These are phyloP conservation scores for Somion occarium DNA, from an alignment of 1,284 basidiomycete species.

Conservation along the genomic window DNA sequence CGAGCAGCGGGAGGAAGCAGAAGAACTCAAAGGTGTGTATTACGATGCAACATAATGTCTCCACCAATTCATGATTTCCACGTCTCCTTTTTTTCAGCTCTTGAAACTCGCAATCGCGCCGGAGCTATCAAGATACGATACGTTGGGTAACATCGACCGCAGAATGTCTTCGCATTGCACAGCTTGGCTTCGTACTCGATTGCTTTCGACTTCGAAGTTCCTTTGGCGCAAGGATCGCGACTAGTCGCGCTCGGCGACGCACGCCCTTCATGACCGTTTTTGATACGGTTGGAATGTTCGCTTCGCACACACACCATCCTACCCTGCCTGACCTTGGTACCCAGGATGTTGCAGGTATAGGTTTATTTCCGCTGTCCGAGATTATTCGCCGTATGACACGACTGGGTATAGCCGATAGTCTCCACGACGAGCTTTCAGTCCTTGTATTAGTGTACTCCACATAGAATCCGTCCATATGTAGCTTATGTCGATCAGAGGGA, in stretches of 20 bases:
- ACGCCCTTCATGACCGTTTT: not conserved
- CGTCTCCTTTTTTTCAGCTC: slow-evolving; percentile 35
- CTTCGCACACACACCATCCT: too few species aligned
- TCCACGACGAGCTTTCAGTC: too few species aligned
- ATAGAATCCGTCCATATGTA: too few species aligned
- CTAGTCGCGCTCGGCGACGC: not conserved
- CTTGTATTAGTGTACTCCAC: too few species aligned
- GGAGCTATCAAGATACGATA: slow-evolving; percentile 70
- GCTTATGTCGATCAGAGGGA: too few species aligned
- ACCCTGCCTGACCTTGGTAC: too few species aligned
- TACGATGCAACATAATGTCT: not conserved
- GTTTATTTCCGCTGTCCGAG: too few species aligned
- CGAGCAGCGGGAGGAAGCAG: slow-evolving; percentile 80
- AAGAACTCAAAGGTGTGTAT: slow-evolving; percentile 69
- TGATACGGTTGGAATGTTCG: not conserved
- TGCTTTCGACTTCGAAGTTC: not conserved
- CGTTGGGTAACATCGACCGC: slow-evolving; percentile 40
- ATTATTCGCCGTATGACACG: too few species aligned
- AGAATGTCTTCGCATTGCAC: not conserved
- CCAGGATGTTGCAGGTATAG: too few species aligned
- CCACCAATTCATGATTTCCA: slow-evolving; percentile 2
- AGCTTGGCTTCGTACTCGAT: not conserved
- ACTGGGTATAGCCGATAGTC: too few species aligned
- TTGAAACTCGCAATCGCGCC: slow-evolving; percentile 61
- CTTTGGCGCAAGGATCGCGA: not conserved